Evolutionary conservation across 1,139 yeast species (phyloP).

Genomic region (Saccharomyces hybrid): DNA sequence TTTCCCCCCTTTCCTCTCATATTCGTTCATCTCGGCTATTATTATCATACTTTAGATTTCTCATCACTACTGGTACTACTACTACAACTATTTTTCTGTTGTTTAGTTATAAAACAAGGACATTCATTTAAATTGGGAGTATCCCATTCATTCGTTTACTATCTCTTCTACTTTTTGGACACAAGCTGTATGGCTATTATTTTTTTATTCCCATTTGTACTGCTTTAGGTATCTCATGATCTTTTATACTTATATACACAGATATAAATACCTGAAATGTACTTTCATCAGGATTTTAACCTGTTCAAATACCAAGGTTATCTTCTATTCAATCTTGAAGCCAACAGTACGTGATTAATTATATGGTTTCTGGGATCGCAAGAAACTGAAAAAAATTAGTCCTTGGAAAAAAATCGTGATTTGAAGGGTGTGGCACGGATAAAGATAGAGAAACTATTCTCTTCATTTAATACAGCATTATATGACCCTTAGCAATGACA

Average conservation of each 20-base stretch:
- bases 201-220: too few species aligned
- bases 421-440: neutral
- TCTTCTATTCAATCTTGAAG: neutral
- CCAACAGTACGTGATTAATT: neutral
- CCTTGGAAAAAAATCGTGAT: neutral
- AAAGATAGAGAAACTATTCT: neutral
- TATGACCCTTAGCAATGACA: constrained; percentile 34
- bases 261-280: neutral
- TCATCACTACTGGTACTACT: neutral
- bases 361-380: neutral
- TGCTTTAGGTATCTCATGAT: too few species aligned
- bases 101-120: neutral
- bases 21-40: neutral
- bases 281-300: neutral
- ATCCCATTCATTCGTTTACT: neutral
- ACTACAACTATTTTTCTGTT: neutral
- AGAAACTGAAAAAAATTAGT: neutral
- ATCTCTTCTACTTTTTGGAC: neutral
- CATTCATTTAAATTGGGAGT: neutral
- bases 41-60: neutral
- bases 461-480: neutral
- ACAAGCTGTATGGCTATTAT: neutral
- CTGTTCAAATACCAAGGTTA: too few species aligned
- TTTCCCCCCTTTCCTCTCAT: neutral
- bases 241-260: neutral